Evolutionary conservation across 176 grass and related monocot species (phyloP), one percentile per base, ranked within the genome.

Genomic region (Oryza rufipogon): DNA sequence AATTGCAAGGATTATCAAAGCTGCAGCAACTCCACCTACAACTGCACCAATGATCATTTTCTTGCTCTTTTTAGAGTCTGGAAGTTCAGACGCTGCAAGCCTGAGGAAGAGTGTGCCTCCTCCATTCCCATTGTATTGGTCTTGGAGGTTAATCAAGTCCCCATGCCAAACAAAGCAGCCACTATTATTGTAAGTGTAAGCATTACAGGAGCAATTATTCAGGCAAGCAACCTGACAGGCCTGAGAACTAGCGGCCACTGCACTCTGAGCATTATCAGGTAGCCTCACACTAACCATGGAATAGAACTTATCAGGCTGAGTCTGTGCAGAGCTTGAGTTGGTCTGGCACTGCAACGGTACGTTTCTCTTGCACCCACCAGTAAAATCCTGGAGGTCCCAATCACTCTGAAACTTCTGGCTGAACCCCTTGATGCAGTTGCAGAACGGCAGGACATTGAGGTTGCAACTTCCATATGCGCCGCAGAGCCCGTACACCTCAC

Each of bases 401-500:
- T 95, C 80, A 20, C 64, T 85, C 71, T 84, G 70, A 67, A 70
- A 64, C 67, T 86, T 92, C 56, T 70, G 49, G 4, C 51, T 81
- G 81, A 95, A 97, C 11, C 95, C 95, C 33, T 67, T 82, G 72
- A 93, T 4, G 41, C 95, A 97, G 36, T 15, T 93, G 81, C 92
- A 97, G 78, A 36, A 93, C 0, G 90, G 90, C 4, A 88, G 3
- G 2, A 6, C 20, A n/a, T 58, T 72, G 54, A 51, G 38, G 58
- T 67, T 93, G 82, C 95, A 97, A 75, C 81, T 91, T 3, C 95
- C 92, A 56, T 89, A 97, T 2, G 87, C 66, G 4, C 95, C 95
- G 13, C 95, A 97, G 11, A 93, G 45, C 0, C 56, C 77, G 25
- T 95, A 93, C 36, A 95, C 95, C 28, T 89, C 87, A 44, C 95